These are phyloP conservation scores for Talaromyces sp. DNA, from an alignment of 2,329 filamentous ascomycete genomes.

Conservation along the genomic window DNA sequence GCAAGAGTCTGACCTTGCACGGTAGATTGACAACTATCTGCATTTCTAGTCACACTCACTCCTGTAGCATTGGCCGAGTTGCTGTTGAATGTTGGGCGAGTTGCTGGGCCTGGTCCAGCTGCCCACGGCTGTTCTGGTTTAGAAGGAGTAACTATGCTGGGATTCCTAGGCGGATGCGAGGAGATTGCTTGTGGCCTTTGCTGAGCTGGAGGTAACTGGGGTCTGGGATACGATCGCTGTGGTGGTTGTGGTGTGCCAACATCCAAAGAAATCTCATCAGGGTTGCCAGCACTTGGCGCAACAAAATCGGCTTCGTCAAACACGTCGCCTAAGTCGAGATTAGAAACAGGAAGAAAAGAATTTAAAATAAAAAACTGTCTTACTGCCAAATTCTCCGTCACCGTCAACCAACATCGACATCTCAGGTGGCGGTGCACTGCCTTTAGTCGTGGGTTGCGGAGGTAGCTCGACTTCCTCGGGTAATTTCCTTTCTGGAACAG, in stretches of 20 bases:
- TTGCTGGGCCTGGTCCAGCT: constrained; percentile 15
- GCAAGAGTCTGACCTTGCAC: neutral
- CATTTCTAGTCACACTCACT: neutral
- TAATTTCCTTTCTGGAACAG: constrained; percentile 26
- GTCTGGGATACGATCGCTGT: constrained; percentile 19
- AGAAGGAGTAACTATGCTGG: constrained; percentile 30
- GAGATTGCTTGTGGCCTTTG: constrained; percentile 17
- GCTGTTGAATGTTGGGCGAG: constrained; percentile 15
- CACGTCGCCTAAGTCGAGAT: constrained; percentile 43
- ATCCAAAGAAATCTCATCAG: constrained; percentile 66
- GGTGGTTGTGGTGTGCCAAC: constrained; percentile 21
- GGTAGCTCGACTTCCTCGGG: constrained; percentile 46
- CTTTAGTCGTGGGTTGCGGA: constrained; percentile 22
- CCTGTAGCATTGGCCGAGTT: neutral
- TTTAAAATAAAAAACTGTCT: constrained; percentile 9
- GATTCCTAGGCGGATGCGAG: constrained; percentile 16
- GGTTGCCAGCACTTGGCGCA: constrained; percentile 62
- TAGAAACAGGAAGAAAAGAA: neutral
- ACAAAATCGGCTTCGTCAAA: constrained; percentile 74
- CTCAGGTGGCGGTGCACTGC: constrained; percentile 18
- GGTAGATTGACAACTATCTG: constrained; percentile 1
- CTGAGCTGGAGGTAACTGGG: constrained; percentile 11
- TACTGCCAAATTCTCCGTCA: constrained; percentile 40
- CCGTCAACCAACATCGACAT: constrained; percentile 25
- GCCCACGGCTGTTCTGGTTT: constrained; percentile 30